Evolutionary conservation across 306 rosid species (phyloP).

Genomic region (Pterocarpus santalinus): DNA sequence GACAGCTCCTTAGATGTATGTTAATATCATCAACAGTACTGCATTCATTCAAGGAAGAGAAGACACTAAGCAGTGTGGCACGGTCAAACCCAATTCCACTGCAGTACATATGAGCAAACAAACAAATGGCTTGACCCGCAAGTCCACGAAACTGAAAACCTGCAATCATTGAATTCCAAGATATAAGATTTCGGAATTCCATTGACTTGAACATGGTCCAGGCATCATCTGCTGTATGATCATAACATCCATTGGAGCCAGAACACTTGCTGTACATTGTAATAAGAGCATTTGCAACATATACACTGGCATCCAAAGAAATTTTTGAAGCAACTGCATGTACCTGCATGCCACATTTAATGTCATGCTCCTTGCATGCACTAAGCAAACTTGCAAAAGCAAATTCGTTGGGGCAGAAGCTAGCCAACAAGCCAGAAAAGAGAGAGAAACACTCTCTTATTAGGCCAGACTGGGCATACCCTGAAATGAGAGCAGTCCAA

Average conservation of each 20-base stretch:
- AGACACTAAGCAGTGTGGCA: slow-evolving; percentile 68
- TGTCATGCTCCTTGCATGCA: slow-evolving; percentile 49
- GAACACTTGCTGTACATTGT: slow-evolving; percentile 76
- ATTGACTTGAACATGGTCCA: slow-evolving; percentile 74
- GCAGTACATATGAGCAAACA: slow-evolving; percentile 68
- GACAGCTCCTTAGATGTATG: slow-evolving; percentile 56
- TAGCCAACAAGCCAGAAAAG: slow-evolving; percentile 65
- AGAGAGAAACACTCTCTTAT: slow-evolving; percentile 57
- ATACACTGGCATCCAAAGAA: slow-evolving; percentile 68
- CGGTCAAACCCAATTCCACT: slow-evolving; percentile 74
- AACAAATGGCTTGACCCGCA: slow-evolving; percentile 61
- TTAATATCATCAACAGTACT: slow-evolving; percentile 37
- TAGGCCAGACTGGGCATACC: slow-evolving; percentile 63
- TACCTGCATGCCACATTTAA: slow-evolving; percentile 72
- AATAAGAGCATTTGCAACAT: slow-evolving; percentile 85
- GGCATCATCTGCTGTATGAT: slow-evolving; percentile 56
- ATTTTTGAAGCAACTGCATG: slow-evolving; percentile 80
- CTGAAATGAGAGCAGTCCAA: slow-evolving; percentile 88
- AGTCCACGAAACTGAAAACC: slow-evolving; percentile 74
- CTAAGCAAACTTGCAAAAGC: slow-evolving; percentile 81
- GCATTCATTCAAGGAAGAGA: slow-evolving; percentile 64
- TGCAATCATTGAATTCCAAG: slow-evolving; percentile 94
- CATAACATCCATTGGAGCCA: slow-evolving; percentile 43
- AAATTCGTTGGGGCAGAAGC: slow-evolving; percentile 76
- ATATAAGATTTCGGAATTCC: slow-evolving; percentile 64